Base-by-base conservation (phyloP, 2,329 filamentous ascomycete genomes). In the Cladophialophora chaetospira region DNA sequence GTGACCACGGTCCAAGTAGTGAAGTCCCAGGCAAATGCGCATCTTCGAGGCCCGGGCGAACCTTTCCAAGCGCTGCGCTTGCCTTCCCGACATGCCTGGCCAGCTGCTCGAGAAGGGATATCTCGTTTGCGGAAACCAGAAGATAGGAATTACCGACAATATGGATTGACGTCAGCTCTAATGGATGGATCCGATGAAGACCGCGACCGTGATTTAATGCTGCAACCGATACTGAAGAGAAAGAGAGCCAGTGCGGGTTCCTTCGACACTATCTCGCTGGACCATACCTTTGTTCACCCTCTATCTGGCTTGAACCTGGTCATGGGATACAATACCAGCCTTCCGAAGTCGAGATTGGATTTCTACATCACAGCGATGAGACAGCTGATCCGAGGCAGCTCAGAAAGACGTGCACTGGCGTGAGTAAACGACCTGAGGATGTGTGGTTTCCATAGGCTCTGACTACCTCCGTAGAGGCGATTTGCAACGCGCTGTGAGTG, bases 321-420 rank as follows among this genome's bases (percentile, higher is more conserved):
- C 54, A 57, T 57, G 54, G 54, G 54, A 9, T 57, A 44, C 19
- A 57, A 57, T 31, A 57, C 40, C 15, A 40, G 54, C n/a, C 31
- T 53, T 13, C 54, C 54, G 8, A 40, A 11, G 21, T 50, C 54
- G 3, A 38, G 48, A 15, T 25, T 57, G n/a, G 54, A 57, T 26
- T 52, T 28, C 15, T 57, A 57, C 31, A 50, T 57, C n/a, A 48
- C 38, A 13, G 54, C 48, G 13, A 38, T 46, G 15, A 35, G 54
- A 19, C 54, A 57, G 19, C n/a, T 57, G 28, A 35, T 57, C 6
- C 28, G 42, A 6, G 31, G 54, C 28, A 46, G 38, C n/a, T 38
- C 38, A 3, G 54, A 57, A 25, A 40, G 11, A 25, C 19, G 21
- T 33, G 19, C 35, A 4, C 13, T 57, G 5, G 35, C 10, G 53